Evolutionary conservation across 2,329 filamentous ascomycete species (phyloP), one percentile per base, ranked within the genome.

Genomic region (Pestalotiopsis sp.): DNA sequence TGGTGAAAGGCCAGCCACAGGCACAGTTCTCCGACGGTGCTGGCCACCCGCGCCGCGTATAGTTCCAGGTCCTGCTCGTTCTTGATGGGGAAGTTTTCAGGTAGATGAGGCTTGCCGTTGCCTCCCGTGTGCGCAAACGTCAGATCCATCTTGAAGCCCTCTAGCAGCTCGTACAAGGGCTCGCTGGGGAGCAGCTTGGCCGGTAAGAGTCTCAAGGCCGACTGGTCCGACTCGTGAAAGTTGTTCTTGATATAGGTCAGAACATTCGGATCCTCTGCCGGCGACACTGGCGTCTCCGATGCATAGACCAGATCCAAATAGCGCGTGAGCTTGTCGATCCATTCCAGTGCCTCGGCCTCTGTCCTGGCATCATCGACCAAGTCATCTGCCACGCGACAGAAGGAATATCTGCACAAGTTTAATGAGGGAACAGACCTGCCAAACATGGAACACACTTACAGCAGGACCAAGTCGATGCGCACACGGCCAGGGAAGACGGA

Each of bases 301-400:
- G 69, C 73, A 68, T 90, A 91, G 1, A 81, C 81, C 5, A 88
- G 75, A 66, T 89, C 82, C 7, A 93, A 81, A 71, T 88, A 92
- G 3, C 79, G 77, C 27, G 83, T 83, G 23, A 93, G 81, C 74
- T 87, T 90, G 17, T 79, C 75, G 60, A 92, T 87, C 86, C 90
- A 92, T 9, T 79, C 73, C 31, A 80, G 79, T 5, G 90, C 89
- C 72, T 90, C 87, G 0, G 81, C 74, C 1, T 81, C 76, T 1
- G 82, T 83, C 1, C 79, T 73, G 0, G 91, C 87, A 69, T 93
- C 86, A 72, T 94, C 92, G 9, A 94, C 86, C 4, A 94, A 81
- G 73, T 94, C 91, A 75, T 94, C 92, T 1, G 91, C 91, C 11
- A 93, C 87, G 12, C 92, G 85, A 73, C 92, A 94, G 75, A 93